Evolutionary conservation across 73 alveolate species (phyloP).

Genomic region (Blepharisma stoltei): DNA sequence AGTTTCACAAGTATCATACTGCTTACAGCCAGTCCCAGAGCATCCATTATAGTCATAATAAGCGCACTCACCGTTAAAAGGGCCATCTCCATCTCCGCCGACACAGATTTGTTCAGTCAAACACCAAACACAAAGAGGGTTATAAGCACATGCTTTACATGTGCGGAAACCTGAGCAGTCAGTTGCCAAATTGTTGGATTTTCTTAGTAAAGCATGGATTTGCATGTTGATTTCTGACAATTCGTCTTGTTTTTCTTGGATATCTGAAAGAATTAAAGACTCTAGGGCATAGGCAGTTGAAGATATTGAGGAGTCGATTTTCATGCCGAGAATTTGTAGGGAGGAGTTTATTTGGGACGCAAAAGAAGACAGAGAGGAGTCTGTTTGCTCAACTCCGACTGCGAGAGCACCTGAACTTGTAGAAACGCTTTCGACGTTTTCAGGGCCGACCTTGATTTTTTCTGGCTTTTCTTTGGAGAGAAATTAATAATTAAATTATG

Average conservation of each 20-base stretch:
- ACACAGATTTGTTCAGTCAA: conserved; percentile 1
- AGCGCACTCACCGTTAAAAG: conserved; percentile 17
- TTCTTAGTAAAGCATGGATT: conserved; percentile 6
- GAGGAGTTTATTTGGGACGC: background rate
- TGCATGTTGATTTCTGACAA: background rate
- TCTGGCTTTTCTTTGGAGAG: no score
- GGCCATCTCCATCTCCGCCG: conserved; percentile 19
- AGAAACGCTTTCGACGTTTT: no score
- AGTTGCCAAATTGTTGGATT: background rate
- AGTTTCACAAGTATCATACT: background rate
- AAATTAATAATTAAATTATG: no score
- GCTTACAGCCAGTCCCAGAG: background rate
- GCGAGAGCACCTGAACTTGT: background rate
- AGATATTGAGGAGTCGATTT: conserved; percentile 6
- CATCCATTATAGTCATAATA: background rate
- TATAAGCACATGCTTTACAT: conserved; percentile 17
- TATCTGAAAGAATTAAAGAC: background rate
- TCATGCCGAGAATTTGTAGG: background rate
- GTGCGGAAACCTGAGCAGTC: conserved; percentile 18
- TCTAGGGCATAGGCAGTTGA: background rate
- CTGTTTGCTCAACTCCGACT: conserved; percentile 7
- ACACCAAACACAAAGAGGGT: conserved; percentile 30
- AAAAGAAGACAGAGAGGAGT: background rate
- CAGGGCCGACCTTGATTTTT: no score
- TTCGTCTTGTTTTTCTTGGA: background rate